Percentiles rank a stretch among this genome's conserved stretches.
Conservation (phyloP, 768 basidiomycete species). For the Boletus sensibilis region DNA sequence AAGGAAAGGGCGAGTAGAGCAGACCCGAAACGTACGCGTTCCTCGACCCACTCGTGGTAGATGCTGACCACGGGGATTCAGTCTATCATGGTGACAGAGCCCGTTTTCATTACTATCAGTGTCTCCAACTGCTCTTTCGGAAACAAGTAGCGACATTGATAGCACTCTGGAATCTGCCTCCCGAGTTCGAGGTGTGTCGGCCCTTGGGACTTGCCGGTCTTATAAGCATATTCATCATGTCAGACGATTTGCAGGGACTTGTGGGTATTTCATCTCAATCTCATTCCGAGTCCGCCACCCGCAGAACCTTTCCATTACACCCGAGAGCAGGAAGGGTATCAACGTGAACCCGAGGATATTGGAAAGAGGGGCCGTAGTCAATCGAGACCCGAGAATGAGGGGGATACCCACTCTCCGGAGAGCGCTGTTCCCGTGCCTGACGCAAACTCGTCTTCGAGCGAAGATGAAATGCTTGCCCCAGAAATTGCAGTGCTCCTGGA, state of each 20-base stretch:
- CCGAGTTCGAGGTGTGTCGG: slow-evolving; percentile 70
- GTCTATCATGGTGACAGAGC: slow-evolving; percentile 84
- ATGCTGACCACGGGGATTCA: slow-evolving; percentile 31
- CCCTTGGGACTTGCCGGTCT: neutral
- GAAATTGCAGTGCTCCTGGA: slow-evolving; percentile 41
- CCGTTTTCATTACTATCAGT: slow-evolving; percentile 79
- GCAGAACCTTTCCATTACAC: slow-evolving; percentile 56
- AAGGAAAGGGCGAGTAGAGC: slow-evolving; percentile 49
- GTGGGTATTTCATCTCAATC: slow-evolving; percentile 74
- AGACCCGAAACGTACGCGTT: slow-evolving; percentile 56
- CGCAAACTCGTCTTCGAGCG: slow-evolving; percentile 13
- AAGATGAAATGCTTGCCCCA: slow-evolving; percentile 30
- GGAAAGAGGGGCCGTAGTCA: neutral
- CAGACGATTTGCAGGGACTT: slow-evolving; percentile 75
- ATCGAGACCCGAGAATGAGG: slow-evolving; percentile 20
- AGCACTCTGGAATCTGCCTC: slow-evolving; percentile 66
- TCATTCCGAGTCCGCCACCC: slow-evolving; percentile 58
- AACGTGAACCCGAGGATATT: slow-evolving; percentile 9
- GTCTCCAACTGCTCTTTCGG: slow-evolving; percentile 77
- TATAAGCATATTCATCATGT: slow-evolving; percentile 4
- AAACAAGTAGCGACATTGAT: slow-evolving; percentile 68
- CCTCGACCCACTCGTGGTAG: neutral
- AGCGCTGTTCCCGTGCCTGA: slow-evolving; percentile 10
- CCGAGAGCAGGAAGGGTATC: slow-evolving; percentile 36
- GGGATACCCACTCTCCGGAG: slow-evolving; percentile 3